Evolutionary conservation across 805 yeast species (phyloP).

Genomic region (Candida nitratophila): DNA sequence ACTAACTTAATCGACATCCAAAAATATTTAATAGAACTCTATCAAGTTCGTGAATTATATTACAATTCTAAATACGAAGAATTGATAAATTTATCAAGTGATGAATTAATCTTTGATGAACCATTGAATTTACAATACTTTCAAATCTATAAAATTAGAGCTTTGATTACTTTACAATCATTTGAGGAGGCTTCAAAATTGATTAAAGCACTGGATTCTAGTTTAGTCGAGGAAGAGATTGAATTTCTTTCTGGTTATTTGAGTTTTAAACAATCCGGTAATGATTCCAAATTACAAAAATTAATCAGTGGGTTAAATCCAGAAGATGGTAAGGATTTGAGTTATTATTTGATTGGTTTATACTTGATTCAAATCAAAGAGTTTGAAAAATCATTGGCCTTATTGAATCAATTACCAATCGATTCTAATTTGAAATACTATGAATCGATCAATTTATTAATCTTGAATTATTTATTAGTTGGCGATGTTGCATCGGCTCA

Average conservation of each 20-base stretch:
- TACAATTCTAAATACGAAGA: constrained; percentile 18
- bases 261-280: neutral
- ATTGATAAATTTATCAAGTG: constrained; percentile 8
- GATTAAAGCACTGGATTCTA: constrained; percentile 10
- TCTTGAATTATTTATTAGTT: constrained; percentile 33
- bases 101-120: constrained; percentile 20
- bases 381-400: constrained; percentile 34
- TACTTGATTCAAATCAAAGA: constrained; percentile 27
- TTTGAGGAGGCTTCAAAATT: constrained; percentile 10
- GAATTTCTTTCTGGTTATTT: too few relatives aligned
- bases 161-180: constrained; percentile 14
- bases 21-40: constrained; percentile 16
- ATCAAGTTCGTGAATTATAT: constrained; percentile 23
- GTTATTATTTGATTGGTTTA: constrained; percentile 2
- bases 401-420: constrained; percentile 16
- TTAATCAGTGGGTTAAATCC: neutral
- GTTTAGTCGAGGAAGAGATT: constrained; percentile 3
- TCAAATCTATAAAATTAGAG: constrained; percentile 17
- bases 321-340: neutral
- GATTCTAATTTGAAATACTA: constrained; percentile 27
- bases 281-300: too few relatives aligned
- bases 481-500: constrained; percentile 36
- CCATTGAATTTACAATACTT: constrained; percentile 18
- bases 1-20: neutral
- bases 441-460: constrained; percentile 30